phyloP scores from a whole-genome alignment of 768 basidiomycete species.

The Lentinula guzmanii region DNA sequence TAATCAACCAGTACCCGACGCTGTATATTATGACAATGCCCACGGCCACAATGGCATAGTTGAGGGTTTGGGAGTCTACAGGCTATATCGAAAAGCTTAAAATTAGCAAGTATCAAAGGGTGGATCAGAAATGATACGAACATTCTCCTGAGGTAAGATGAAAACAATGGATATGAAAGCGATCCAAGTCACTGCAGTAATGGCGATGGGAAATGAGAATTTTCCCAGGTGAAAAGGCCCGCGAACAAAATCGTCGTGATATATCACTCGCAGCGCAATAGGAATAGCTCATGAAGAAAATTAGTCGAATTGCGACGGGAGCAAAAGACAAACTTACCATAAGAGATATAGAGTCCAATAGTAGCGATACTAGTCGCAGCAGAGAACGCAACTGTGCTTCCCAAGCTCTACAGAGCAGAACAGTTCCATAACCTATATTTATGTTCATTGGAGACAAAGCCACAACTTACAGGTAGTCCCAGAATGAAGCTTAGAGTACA shows the following conservation, averaged over 20 bases:
- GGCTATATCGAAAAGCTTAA: conserved; percentile 30
- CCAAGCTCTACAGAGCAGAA: conserved; percentile 38
- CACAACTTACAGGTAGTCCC: conserved; percentile 41
- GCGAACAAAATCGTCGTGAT: conserved; percentile 50
- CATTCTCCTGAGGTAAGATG: conserved; percentile 64
- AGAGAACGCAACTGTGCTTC: conserved; percentile 65
- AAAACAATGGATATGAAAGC: conserved; percentile 68
- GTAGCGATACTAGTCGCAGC: conserved; percentile 60
- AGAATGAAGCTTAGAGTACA: conserved; percentile 72
- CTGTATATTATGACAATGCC: conserved; percentile 64
- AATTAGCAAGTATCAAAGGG: neutral
- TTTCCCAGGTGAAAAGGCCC: conserved; percentile 70
- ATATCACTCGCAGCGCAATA: conserved; percentile 60
- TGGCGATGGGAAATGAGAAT: conserved; percentile 52
- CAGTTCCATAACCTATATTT: neutral
- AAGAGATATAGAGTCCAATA: conserved; percentile 73
- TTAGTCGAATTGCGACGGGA: neutral
- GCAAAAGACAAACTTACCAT: conserved; percentile 33
- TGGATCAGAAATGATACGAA: conserved; percentile 16
- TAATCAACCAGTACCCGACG: conserved; percentile 64
- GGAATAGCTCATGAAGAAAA: conserved; percentile 43
- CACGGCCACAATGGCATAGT: conserved; percentile 72
- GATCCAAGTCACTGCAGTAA: conserved; percentile 44
- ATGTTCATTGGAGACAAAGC: neutral
- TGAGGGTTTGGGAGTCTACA: conserved; percentile 65